Evolutionary conservation across 805 yeast genomes (phyloP).

Genomic region (Cyberlindnera nakhonratchasimensis): DNA sequence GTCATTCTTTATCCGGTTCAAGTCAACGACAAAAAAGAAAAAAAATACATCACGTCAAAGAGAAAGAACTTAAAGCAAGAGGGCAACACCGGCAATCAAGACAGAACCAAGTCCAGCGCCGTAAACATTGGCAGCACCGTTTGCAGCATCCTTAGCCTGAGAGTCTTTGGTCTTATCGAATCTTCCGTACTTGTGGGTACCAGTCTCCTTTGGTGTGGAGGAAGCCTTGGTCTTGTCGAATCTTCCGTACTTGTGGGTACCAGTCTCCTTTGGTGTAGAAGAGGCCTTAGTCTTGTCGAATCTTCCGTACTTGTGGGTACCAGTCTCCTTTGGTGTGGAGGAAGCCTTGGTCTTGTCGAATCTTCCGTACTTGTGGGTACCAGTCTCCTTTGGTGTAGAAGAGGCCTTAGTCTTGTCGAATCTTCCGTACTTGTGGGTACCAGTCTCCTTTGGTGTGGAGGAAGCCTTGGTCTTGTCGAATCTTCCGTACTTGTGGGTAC

Average conservation of each 20-base stretch:
- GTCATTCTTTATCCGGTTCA: background rate
- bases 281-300: constrained; percentile 50
- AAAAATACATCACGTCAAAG: background rate
- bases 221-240: no score
- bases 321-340: constrained; percentile 34
- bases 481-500: constrained; percentile 51
- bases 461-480: constrained; percentile 32
- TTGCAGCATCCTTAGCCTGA: constrained; percentile 29
- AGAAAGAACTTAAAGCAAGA: constrained; percentile 34
- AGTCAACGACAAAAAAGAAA: background rate
- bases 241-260: no score
- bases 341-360: constrained; percentile 45
- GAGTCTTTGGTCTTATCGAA: constrained; percentile 45
- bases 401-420: constrained; percentile 45
- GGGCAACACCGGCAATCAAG: constrained; percentile 47
- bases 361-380: constrained; percentile 51
- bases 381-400: constrained; percentile 34
- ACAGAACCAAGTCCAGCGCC: constrained; percentile 43
- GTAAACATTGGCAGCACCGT: constrained; percentile 26
- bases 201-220: no score
- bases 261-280: no score
- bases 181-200: constrained; percentile 58
- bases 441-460: constrained; percentile 30
- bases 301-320: constrained; percentile 52
- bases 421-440: constrained; percentile 57